phyloP scores from a whole-genome alignment of 257 asterid species.

The Solanum piurae region DNA sequence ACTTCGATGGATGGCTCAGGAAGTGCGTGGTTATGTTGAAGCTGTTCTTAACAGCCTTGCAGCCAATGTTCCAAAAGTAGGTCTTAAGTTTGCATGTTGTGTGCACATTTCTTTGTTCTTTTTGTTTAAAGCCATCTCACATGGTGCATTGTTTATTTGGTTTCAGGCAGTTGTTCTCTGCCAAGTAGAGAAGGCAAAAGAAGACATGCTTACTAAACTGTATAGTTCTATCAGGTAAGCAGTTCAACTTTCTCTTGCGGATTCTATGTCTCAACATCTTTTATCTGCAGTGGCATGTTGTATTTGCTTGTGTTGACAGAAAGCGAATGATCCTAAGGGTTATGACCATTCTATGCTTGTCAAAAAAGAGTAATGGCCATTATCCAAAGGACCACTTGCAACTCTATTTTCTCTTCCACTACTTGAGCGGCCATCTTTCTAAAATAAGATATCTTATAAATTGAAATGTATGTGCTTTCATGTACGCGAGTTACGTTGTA shows the following conservation, averaged over 20 bases:
- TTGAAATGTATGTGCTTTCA: neutral
- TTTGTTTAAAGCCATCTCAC: conserved; percentile 8
- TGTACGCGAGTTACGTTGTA: neutral
- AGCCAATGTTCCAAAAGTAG: conserved; percentile 90
- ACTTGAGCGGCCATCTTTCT: neutral
- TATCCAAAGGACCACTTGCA: neutral
- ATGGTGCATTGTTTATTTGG: conserved; percentile 4
- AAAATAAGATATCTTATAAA: neutral
- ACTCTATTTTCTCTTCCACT: neutral
- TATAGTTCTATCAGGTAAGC: conserved; percentile 85
- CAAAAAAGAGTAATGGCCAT: neutral
- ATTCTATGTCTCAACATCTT: neutral
- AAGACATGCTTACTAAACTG: conserved; percentile 88
- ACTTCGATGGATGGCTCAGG: conserved; percentile 97
- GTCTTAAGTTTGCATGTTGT: neutral
- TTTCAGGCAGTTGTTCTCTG: conserved; percentile 88
- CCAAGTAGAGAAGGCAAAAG: conserved; percentile 95
- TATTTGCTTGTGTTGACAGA: neutral
- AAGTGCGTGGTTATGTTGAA: conserved; percentile 96
- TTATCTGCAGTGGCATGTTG: neutral
- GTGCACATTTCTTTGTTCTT: neutral
- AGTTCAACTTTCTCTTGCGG: neutral
- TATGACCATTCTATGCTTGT: neutral
- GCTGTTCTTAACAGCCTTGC: conserved; percentile 95
- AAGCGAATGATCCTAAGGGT: neutral